A percentile compares a stretch with the other conserved stretches of the same genome.
phyloP scores from a whole-genome alignment of 345 rosid species.

The sweet orange (Citrus sinensis) region DVS_A1.0 CM039165.1:33928501-33929000 shows the following conservation, averaged over 20 bases:
- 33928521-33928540: background rate
- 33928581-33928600: background rate
- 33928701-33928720: background rate
- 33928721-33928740: background rate
- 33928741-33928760: background rate
- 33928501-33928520: background rate
- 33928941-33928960: background rate
- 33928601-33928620: background rate
- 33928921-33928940: background rate
- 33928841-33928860: conserved; percentile 12
- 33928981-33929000: conserved; percentile 3
- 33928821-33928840: background rate
- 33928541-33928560: conserved; percentile 21
- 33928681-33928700: background rate
- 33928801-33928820: conserved; percentile 3
- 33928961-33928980: conserved; percentile 19
- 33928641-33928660: background rate
- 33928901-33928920: background rate
- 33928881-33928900: background rate
- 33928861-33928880: background rate
- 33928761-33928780: conserved; percentile 26
- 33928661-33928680: background rate
- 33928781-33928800: background rate
- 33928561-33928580: background rate
- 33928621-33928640: background rate